Percentiles rank a stretch among this genome's conserved stretches.
These are phyloP conservation scores for Neurospora sp. DNA, from an alignment of 495 filamentous ascomycete species.

Conservation along the genomic window DNA sequence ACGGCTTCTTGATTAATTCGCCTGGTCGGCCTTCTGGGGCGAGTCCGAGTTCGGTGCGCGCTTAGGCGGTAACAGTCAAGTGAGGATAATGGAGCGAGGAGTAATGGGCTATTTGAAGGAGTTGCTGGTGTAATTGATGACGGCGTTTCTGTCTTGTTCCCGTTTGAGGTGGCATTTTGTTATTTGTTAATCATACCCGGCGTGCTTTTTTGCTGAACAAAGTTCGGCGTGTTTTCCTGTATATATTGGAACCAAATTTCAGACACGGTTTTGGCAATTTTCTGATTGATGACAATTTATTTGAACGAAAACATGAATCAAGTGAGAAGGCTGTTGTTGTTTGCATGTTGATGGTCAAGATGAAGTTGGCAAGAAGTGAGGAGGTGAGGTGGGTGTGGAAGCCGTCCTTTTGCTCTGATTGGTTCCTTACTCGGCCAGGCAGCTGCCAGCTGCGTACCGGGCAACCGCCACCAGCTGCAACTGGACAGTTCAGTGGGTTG, in stretches of 20 bases:
- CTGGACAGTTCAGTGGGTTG: background rate
- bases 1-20: constrained; percentile 15
- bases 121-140: background rate
- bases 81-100: background rate
- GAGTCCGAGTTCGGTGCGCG: background rate
- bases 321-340: background rate
- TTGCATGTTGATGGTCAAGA: background rate
- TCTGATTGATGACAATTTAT: background rate
- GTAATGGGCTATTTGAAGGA: background rate
- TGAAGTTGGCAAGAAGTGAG: background rate
- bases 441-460: background rate
- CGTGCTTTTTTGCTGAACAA: background rate
- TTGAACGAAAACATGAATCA: no score
- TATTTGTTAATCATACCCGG: background rate
- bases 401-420: background rate
- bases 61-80: background rate
- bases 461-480: background rate
- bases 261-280: no score
- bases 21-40: background rate
- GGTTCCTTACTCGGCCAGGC: background rate
- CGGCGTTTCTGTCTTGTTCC: no score
- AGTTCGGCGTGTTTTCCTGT: background rate
- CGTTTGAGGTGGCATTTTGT: no score
- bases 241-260: no score
- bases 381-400: background rate